Conservation (phyloP, 148 eudicot species). For the Rhododendron kiyosumense region DNA sequence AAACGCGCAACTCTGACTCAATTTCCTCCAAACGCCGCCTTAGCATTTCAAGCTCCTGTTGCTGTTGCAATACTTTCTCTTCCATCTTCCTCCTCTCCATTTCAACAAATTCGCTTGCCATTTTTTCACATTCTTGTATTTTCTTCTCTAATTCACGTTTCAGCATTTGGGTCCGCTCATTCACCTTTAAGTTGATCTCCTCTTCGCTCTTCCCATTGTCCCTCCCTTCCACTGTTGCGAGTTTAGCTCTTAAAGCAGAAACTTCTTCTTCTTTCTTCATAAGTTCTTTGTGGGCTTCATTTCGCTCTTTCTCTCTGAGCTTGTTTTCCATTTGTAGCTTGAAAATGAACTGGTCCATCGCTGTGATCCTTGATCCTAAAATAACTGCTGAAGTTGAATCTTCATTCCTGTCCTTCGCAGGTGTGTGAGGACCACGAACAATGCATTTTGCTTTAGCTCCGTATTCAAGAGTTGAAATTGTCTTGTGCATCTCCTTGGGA, state of each 20-base stretch:
- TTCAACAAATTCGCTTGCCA: conserved; percentile 71
- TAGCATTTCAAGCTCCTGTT: conserved; percentile 64
- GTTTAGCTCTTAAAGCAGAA: conserved; percentile 57
- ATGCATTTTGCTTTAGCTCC: conserved; percentile 99
- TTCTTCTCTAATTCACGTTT: conserved; percentile 64
- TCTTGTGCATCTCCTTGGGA: conserved; percentile 91
- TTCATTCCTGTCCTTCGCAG: conserved; percentile 58
- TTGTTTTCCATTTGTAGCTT: conserved; percentile 86
- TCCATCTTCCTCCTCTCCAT: conserved; percentile 86
- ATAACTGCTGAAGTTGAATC: conserved; percentile 65
- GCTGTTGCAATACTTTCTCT: conserved; percentile 59
- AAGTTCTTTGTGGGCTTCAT: conserved; percentile 72
- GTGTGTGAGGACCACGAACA: conserved; percentile 82
- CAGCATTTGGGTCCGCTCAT: conserved; percentile 50
- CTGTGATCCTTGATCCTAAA: conserved; percentile 72
- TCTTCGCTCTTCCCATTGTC: conserved; percentile 63
- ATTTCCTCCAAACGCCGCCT: conserved; percentile 77
- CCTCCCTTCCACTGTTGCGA: conserved; percentile 37
- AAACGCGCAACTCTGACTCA: conserved; percentile 56
- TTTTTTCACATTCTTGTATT: conserved; percentile 64
- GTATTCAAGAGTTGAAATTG: conserved; percentile 84
- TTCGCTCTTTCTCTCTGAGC: conserved; percentile 69
- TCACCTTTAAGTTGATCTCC: conserved; percentile 70
- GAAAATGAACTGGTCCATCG: conserved; percentile 84
- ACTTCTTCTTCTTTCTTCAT: conserved; percentile 78